Base-by-base conservation (phyloP, 192 early-diverging fungal genomes). In the Backusella mclennaniae region DNA sequence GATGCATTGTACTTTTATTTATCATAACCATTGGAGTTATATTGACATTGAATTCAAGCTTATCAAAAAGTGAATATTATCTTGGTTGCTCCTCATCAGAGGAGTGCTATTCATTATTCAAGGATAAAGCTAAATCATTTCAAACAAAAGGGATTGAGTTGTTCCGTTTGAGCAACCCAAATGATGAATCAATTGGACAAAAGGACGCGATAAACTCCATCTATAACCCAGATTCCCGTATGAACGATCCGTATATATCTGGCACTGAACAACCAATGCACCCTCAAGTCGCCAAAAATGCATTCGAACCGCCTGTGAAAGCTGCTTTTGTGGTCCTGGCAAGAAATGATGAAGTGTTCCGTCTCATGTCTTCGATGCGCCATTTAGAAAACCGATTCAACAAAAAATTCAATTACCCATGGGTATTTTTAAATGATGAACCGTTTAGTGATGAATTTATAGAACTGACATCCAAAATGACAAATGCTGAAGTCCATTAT, bases 351-450 rank as follows among this genome's bases (percentile, higher is more conserved):
- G 95, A 96, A 73, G 56, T 94, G 71, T 82, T 90, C 53, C 85
- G 84, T 9, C 84, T 94, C 71, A 79, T 85, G 17, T 86, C 84
- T 52, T 83, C 94, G 1, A 88, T 96, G 82, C 77, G 80, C 1
- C 78, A 77, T 52, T 73, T 93, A 23, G 91, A 94, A 78, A 82
- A 87, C 75, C 81, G 89, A 19, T 92, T 94, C 80, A 94, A 94
- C 75, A 79, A 83, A 66, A 77, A 84, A 36, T 93, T 90, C 81
- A 80, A 91, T 42, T 94, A 94, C 76, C 93, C 92, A 0, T 94
- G 92, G 80, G 89, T 94, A 19, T 94, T 94, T 77, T 77, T 94
- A 33, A 94, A 94, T 84, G 89, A 94, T 53, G 86, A 87, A 69
- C 88, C 85, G 0, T 94, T 94, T 69, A 82, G 88, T 59, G 85